These are phyloP conservation scores for Epichloe amarillans DNA, from an alignment of 2,329 filamentous ascomycete genomes.

Conservation along the genomic window DNA sequence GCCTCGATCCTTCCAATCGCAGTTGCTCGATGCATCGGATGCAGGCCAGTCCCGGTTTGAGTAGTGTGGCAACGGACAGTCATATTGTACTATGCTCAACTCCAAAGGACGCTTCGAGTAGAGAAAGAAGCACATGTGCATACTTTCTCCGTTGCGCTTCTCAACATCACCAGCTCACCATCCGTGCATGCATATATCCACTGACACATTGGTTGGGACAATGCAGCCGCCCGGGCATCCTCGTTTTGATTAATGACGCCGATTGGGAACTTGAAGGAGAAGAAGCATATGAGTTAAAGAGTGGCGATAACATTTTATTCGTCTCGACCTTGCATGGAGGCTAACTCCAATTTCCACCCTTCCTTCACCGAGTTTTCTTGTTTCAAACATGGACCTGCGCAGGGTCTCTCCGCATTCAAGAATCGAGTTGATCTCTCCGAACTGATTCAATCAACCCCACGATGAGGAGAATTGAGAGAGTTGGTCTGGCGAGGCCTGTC, in stretches of 20 bases:
- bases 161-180: not conserved
- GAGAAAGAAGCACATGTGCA: too few species aligned
- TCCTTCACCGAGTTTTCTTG: not conserved
- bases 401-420: not conserved
- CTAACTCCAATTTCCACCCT: conserved; percentile 25
- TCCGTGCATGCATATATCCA: not conserved
- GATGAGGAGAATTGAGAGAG: not conserved
- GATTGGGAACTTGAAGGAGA: conserved; percentile 98
- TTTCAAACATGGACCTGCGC: not conserved
- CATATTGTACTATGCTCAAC: not conserved
- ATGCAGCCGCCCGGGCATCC: conserved; percentile 75
- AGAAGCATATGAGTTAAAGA: conserved; percentile 72
- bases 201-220: conserved; percentile 9
- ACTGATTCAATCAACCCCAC: not conserved
- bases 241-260: conserved; percentile 93
- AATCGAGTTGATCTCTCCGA: not conserved
- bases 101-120: not conserved
- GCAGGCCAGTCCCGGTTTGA: not conserved
- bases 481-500: not conserved
- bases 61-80: not conserved
- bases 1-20: not conserved
- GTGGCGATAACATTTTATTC: conserved; percentile 80
- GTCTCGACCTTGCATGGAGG: conserved; percentile 94
- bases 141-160: not conserved
- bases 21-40: not conserved